These are phyloP conservation scores for Suillus weaverae DNA, from an alignment of 768 basidiomycete genomes.

Conservation along the genomic window DNA sequence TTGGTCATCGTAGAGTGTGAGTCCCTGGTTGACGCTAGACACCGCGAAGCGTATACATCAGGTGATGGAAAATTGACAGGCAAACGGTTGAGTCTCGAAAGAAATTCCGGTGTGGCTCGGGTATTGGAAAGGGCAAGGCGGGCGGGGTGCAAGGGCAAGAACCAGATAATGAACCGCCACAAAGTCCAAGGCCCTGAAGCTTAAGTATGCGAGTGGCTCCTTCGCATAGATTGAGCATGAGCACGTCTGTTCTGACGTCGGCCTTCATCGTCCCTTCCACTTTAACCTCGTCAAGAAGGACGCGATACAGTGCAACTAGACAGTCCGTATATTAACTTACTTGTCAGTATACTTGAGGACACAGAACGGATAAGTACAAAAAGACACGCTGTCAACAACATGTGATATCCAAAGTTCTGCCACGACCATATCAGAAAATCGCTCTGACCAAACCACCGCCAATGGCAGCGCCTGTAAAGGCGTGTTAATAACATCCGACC, in stretches of 20 bases:
- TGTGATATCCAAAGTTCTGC: not conserved
- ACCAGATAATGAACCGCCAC: constrained; percentile 70
- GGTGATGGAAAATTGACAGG: constrained; percentile 77
- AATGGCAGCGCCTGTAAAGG: constrained; percentile 45
- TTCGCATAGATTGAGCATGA: constrained; percentile 35
- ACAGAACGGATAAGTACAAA: not conserved
- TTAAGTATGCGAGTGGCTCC: constrained; percentile 62
- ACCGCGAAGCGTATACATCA: constrained; percentile 83
- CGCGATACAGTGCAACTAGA: not conserved
- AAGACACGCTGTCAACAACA: not conserved
- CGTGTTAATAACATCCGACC: not conserved
- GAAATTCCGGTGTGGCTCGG: constrained; percentile 68
- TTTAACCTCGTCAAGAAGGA: constrained; percentile 42
- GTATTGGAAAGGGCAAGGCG: constrained; percentile 91
- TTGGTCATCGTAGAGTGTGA: constrained; percentile 87
- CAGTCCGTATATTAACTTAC: not conserved
- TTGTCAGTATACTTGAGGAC: not conserved
- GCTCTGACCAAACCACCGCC: constrained; percentile 50
- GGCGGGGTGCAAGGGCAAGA: constrained; percentile 80
- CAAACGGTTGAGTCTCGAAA: constrained; percentile 74
- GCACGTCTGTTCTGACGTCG: constrained; percentile 31
- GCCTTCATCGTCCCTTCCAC: constrained; percentile 39
- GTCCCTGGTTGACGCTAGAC: constrained; percentile 75
- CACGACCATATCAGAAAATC: constrained; percentile 39
- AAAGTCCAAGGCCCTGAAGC: constrained; percentile 74